A percentile compares a stretch with the other conserved stretches of the same genome.
phyloP scores from a whole-genome alignment of 1,139 yeast genomes.

The Magnusiomyces fungicola region DNA sequence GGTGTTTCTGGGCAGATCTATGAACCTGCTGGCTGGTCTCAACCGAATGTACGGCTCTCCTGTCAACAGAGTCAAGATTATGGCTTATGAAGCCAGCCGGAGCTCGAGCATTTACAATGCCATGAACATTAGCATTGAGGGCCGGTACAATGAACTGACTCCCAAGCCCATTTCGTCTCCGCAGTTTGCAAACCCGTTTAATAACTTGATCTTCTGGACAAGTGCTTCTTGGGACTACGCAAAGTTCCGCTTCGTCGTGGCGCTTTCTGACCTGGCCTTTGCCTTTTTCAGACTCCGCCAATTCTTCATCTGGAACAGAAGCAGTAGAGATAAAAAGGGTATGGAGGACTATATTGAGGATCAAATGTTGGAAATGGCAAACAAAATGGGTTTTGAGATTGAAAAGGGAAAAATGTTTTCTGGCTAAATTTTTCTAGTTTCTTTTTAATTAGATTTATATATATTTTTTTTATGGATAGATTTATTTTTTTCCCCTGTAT shows the following conservation, averaged over 20 bases:
- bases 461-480: too few relatives aligned
- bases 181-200: not conserved
- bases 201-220: not conserved
- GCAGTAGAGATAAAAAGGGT: slow-evolving; percentile 8
- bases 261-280: slow-evolving; percentile 11
- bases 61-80: slow-evolving; percentile 57
- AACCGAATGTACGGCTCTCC: slow-evolving; percentile 65
- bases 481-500: too few relatives aligned
- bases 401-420: slow-evolving; percentile 3
- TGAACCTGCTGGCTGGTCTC: slow-evolving; percentile 66
- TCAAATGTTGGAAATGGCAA: slow-evolving; percentile 9
- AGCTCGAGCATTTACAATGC: slow-evolving; percentile 20
- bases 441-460: not conserved
- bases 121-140: slow-evolving; percentile 2
- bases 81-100: slow-evolving; percentile 47
- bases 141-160: too few relatives aligned
- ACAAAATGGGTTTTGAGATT: slow-evolving; percentile 10
- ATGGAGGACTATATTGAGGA: slow-evolving; percentile 15
- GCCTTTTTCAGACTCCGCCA: slow-evolving; percentile 12
- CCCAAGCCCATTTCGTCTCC: not conserved
- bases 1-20: slow-evolving; percentile 58
- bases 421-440: slow-evolving; percentile 6
- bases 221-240: slow-evolving; percentile 5
- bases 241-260: slow-evolving; percentile 9
- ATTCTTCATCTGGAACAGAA: slow-evolving; percentile 4